Base-by-base conservation (phyloP, 441 rosid genomes). In the Erysimum cheiri region DNA sequence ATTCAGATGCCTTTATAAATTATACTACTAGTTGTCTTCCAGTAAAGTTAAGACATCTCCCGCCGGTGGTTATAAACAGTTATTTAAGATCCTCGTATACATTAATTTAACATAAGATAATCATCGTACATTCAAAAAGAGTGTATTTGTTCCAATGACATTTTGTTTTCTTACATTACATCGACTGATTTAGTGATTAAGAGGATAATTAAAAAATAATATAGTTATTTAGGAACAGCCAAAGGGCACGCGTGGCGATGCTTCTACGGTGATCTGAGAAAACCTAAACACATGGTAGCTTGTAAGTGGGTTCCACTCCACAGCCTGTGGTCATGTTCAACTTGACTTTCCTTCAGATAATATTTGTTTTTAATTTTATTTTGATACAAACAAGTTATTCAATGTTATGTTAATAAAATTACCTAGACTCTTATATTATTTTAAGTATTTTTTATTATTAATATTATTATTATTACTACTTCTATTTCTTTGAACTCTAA, bases 221-320 rank as follows among this genome's bases (percentile, higher is more conserved):
- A 13, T 64, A 35, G 39, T 33, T 37, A 22, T 1, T 19, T 6
- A 40, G 35, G 52, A 26, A 58, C 46, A 47, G 65, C 61, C 29
- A 33, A 67, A 44, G 15, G 31, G 15, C 56, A 60, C 36, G 31
- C 64, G 78, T 74, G 73, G 73, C 64, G 19, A 35, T 74, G 68
- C 46, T 41, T 60, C 17, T 15, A 67, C 58, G 78, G 70, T 74
- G 73, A 54, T 43, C 57, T 67, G 50, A 57, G 60, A 53, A 8
- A 19, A 67, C 41, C 22, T 60, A 44, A 59, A 60, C 64, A 74
- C 73, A 61, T 74, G 78, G 19, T 35, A 4, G 9, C 11, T 17
- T 33, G 68, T 35, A 6, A 13, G 11, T 26, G 41, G 68, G 74
- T 8, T 53, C 69, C 53, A 68, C 65, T 36, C 29, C 24, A 67